Conservation (phyloP, 1,139 yeast species). For the Ogataea hybrid region DNA sequence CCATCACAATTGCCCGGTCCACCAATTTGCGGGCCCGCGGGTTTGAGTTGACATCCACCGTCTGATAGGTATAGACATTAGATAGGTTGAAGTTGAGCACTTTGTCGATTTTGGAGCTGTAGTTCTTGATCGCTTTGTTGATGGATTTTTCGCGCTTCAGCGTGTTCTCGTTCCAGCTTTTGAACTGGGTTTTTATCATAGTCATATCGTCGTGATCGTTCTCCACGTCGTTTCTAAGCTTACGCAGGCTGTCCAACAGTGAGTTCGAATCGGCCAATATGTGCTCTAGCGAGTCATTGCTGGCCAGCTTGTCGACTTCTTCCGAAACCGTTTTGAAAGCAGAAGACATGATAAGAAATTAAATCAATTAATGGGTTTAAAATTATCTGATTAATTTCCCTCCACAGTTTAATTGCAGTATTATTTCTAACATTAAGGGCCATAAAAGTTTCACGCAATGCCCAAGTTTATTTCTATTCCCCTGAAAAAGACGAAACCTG, state of each 20-base stretch:
- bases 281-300: slow-evolving; percentile 28
- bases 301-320: slow-evolving; percentile 13
- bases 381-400: not conserved
- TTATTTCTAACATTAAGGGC: not conserved
- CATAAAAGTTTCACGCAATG: slow-evolving; percentile 1
- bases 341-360: slow-evolving; percentile 7
- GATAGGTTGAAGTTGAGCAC: slow-evolving; percentile 32
- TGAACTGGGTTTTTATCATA: not conserved
- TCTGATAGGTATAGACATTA: slow-evolving; percentile 37
- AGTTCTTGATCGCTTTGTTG: slow-evolving; percentile 32
- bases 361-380: not conserved
- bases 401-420: slow-evolving; percentile 6
- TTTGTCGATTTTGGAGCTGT: slow-evolving; percentile 34
- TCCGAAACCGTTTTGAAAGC: slow-evolving; percentile 18
- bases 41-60: slow-evolving; percentile 26
- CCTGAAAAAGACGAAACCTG: slow-evolving; percentile 53
- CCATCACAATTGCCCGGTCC: slow-evolving; percentile 42
- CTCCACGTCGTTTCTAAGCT: slow-evolving; percentile 5
- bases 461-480: slow-evolving; percentile 40
- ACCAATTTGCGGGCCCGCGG: slow-evolving; percentile 20
- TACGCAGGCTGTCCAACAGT: slow-evolving; percentile 10
- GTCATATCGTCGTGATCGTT: slow-evolving; percentile 4
- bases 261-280: slow-evolving; percentile 23
- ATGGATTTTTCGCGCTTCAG: slow-evolving; percentile 29
- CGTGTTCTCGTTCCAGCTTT: slow-evolving; percentile 28